Evolutionary conservation across 2,329 filamentous ascomycete species (phyloP).

Genomic region (Apiospora hydei): DNA sequence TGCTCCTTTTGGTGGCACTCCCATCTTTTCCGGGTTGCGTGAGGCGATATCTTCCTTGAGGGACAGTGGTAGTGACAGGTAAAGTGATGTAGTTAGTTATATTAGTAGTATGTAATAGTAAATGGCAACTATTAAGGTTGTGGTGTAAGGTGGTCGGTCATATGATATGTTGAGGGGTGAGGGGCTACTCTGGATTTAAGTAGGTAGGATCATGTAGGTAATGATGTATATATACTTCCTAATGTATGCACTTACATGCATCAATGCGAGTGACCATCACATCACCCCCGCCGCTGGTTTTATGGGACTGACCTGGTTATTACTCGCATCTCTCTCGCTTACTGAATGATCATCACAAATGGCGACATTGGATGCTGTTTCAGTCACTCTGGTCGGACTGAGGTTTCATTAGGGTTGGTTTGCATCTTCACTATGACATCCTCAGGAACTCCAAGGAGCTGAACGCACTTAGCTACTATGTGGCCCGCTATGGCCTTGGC

Average conservation of each 20-base stretch:
- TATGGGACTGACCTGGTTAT: not conserved
- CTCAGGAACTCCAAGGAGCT: not conserved
- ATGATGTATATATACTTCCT: not conserved
- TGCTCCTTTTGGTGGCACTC: slow-evolving; percentile 27
- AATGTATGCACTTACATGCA: not conserved
- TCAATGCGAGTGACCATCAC: not conserved
- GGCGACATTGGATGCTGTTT: not conserved
- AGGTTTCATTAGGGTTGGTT: not conserved
- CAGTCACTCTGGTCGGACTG: not conserved
- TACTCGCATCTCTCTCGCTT: not conserved
- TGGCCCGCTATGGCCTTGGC: not conserved
- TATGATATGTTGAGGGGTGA: not conserved
- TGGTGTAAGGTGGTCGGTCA: not conserved
- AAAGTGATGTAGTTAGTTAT: no score
- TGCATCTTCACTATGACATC: not conserved
- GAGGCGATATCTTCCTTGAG: not conserved
- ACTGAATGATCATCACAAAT: not conserved
- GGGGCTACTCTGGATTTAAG: slow-evolving; percentile 3
- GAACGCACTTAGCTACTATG: not conserved
- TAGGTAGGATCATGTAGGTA: not conserved
- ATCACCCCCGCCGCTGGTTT: not conserved
- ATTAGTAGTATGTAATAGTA: not conserved
- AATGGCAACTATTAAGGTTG: not conserved
- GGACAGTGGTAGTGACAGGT: not conserved
- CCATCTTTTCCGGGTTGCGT: not conserved